phyloP scores from a whole-genome alignment of 305 asterid species.

The Plantago lanceolata region DNA sequence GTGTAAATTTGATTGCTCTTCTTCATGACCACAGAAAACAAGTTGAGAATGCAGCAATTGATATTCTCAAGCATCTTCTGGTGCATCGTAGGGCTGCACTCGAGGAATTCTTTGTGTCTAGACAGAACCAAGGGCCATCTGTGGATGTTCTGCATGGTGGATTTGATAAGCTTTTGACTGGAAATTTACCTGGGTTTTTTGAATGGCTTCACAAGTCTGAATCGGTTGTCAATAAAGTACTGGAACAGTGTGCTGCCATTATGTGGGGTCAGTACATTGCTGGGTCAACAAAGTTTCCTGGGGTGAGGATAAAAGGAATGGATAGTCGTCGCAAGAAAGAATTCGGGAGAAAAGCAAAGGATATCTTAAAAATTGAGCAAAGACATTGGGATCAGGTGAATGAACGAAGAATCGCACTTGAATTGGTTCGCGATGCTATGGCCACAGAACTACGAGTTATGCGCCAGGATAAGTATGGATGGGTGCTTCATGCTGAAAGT shows the following conservation, averaged over 20 bases:
- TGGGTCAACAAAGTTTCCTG: conserved; percentile 92
- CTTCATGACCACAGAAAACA: conserved; percentile 71
- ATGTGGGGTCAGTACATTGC: conserved; percentile 97
- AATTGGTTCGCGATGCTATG: conserved; percentile 95
- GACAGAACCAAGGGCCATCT: conserved; percentile 78
- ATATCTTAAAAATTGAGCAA: conserved; percentile 61
- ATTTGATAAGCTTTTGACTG: conserved; percentile 88
- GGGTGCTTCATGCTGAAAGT: conserved; percentile 99
- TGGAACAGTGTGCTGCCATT: conserved; percentile 88
- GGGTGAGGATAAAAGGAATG: conserved; percentile 91
- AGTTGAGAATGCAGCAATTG: conserved; percentile 78
- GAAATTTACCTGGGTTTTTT: conserved; percentile 63
- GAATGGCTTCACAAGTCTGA: conserved; percentile 82
- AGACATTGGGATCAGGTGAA: conserved; percentile 97
- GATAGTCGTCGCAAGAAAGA: conserved; percentile 96
- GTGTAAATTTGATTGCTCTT: conserved; percentile 77
- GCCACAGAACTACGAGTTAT: conserved; percentile 92
- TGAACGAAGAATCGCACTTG: conserved; percentile 94
- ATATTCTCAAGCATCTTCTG: conserved; percentile 86
- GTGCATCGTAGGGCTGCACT: conserved; percentile 91
- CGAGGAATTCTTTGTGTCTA: conserved; percentile 89
- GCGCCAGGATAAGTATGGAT: conserved; percentile 99
- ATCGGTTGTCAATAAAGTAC: conserved; percentile 56
- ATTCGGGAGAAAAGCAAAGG: conserved; percentile 70
- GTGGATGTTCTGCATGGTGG: conserved; percentile 89